Evolutionary conservation across 2,329 filamentous ascomycete genomes (phyloP), one percentile per base, ranked within the genome.

Genomic region (Emydomyces testavorans): DNA sequence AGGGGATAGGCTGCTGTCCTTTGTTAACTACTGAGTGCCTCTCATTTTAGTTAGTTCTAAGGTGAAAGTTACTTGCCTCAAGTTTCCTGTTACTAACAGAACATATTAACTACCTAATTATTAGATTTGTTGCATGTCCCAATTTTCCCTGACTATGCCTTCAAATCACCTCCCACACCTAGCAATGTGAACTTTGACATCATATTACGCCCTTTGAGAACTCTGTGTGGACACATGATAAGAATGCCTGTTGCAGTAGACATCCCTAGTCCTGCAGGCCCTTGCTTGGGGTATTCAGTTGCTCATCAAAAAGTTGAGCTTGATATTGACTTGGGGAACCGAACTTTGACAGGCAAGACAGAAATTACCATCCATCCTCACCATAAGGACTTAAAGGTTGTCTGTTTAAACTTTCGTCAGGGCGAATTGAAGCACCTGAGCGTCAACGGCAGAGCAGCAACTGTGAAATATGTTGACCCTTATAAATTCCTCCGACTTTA

Each of bases 231-330:
- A 23, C 36, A 26, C 26, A 24, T 24, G 36, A 39, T 23, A 39
- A 42, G 10, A 24, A 52, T 49, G 46, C 50, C 50, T 31, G 37
- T 46, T 5, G 6, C 34, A 24, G 21, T 42, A 5, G 50, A 50
- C 6, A 36, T 29, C 8, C 43, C 24, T 20, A 21, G 18, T 13
- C 28, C 23, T 20, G 21, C 34, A 24, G 29, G 29, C 13, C 32
- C 59, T 43, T 58, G 58, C 24, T 57, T 63, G 51, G 69, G 69
- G 31, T 80, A 75, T 59, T 71, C 71, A 40, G 71, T 96, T 50
- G 75, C 86, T 47, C 83, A 88, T 67, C 90, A 96, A 68, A 85
- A 85, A 63, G 82, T 98, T 42, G 82, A 88, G 58, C 73, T 98
- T 51, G 89, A 96, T 58, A 74, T 98, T 61, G 85, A 94, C 68